phyloP scores from a whole-genome alignment of 2,329 filamentous ascomycete genomes.

The Talaromyces sp. region DNA sequence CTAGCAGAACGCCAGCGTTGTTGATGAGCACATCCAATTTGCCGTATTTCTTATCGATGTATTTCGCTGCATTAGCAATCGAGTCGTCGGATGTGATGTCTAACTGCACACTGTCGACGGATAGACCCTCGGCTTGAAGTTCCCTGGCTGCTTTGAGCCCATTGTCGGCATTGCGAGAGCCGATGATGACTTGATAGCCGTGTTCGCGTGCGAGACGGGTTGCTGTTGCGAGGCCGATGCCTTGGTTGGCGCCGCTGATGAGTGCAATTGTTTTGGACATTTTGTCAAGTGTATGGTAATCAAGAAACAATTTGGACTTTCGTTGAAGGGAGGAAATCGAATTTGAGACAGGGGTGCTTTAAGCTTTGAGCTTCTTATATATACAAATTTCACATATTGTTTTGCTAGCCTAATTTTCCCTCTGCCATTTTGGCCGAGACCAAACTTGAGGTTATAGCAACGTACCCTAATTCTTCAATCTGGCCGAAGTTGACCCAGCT shows the following conservation, averaged over 20 bases:
- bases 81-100: constrained; percentile 37
- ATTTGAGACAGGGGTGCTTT: too few relatives aligned
- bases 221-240: constrained; percentile 18
- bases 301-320: neutral
- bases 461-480: neutral
- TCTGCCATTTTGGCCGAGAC: neutral
- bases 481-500: neutral
- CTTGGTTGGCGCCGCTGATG: constrained; percentile 21
- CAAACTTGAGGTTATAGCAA: neutral
- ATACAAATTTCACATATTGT: neutral
- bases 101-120: constrained; percentile 16
- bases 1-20: constrained; percentile 25
- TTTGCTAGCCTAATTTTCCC: neutral
- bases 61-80: constrained; percentile 26
- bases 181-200: constrained; percentile 19
- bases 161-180: constrained; percentile 17
- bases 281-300: neutral
- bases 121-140: constrained; percentile 10
- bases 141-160: constrained; percentile 14
- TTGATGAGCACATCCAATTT: constrained; percentile 32
- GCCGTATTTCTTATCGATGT: constrained; percentile 23
- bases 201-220: constrained; percentile 15
- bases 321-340: neutral
- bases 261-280: constrained; percentile 16
- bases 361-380: neutral